Base-by-base conservation (phyloP, 2,329 filamentous ascomycete species). In the Aspergillus amoenus region DNA sequence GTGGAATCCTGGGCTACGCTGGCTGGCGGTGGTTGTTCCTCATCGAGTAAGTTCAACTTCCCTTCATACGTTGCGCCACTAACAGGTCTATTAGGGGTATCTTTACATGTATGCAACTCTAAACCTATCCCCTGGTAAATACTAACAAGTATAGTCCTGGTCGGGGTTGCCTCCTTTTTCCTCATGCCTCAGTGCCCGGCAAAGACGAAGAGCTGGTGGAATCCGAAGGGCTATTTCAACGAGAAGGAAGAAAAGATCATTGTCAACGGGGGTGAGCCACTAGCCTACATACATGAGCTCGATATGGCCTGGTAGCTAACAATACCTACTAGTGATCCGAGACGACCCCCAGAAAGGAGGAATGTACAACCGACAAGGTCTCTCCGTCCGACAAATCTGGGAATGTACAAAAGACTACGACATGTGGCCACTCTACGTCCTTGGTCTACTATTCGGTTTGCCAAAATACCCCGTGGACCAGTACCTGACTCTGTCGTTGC, bases 211-310 rank as follows among this genome's bases (percentile, higher is more conserved):
- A 79, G 77, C 56, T 82, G 80, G 79, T 82, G 84, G 62, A 76
- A 81, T 3, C 78, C 76, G 37, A 78, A 81, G 2, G 79, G 82
- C 0, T 88, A 85, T 84, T 88, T 87, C 66, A 81, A 66, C 3
- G 82, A 85, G 45, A 79, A 80, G n/a, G 84, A 87, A 61, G 81
- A 86, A 57, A 76, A 74, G 30, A 87, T 88, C 56, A 78, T 87
- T 2, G 82, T 87, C 39, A 88, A 87, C 62, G 37, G 30, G 1
- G 46, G 46, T 49, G 11, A 39, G 46, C 9, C 27, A 5, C n/a
- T n/a, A n/a, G n/a, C n/a, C n/a, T n/a, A n/a, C n/a, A n/a, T n/a
- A n/a, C n/a, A n/a, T n/a, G n/a, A n/a, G n/a, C n/a, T n/a, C n/a
- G n/a, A n/a, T n/a, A n/a, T 5, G 3, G 41, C 15, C 12, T 8